Evolutionary conservation across 148 eudicot genomes (phyloP).

Genomic region (Chenopodium berlandieri): DNA sequence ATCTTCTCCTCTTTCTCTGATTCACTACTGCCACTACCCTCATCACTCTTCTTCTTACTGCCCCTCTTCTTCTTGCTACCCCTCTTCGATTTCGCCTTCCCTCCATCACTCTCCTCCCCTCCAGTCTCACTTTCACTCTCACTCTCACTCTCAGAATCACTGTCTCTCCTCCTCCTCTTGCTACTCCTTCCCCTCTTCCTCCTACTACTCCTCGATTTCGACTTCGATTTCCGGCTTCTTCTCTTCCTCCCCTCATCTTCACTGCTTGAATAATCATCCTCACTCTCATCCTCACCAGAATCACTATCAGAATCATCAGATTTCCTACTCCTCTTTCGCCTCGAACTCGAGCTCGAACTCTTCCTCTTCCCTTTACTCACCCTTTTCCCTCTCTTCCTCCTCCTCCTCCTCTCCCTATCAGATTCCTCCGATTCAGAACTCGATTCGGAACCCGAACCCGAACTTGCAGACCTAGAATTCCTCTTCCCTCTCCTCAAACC

Average conservation of each 20-base stretch:
- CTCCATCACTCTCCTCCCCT: conserved; percentile 31
- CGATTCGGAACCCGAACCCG: conserved; percentile 35
- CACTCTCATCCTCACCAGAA: conserved; percentile 21
- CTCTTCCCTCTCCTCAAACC: not conserved
- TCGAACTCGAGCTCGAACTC: conserved; percentile 34
- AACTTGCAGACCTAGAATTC: not conserved
- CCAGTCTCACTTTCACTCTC: conserved; percentile 20
- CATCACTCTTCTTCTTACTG: conserved; percentile 37
- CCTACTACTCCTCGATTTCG: conserved; percentile 20
- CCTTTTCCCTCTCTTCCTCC: conserved; percentile 39
- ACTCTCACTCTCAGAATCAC: conserved; percentile 12
- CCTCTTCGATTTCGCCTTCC: conserved; percentile 29
- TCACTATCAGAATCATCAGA: conserved; percentile 40
- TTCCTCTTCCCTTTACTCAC: conserved; percentile 27
- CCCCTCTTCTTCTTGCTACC: conserved; percentile 28
- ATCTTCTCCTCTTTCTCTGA: conserved; percentile 38
- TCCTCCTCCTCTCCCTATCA: conserved; percentile 36
- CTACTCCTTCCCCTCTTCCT: conserved; percentile 24
- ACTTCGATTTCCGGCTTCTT: conserved; percentile 4
- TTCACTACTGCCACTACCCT: conserved; percentile 21
- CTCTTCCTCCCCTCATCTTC: conserved; percentile 21
- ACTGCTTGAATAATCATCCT: conserved; percentile 26
- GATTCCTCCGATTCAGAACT: conserved; percentile 6
- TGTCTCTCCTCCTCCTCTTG: conserved; percentile 19
- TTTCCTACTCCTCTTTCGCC: conserved; percentile 26